Evolutionary conservation across 176 grass and related monocot species (phyloP).

Genomic region (Microstegium vimineum): DNA sequence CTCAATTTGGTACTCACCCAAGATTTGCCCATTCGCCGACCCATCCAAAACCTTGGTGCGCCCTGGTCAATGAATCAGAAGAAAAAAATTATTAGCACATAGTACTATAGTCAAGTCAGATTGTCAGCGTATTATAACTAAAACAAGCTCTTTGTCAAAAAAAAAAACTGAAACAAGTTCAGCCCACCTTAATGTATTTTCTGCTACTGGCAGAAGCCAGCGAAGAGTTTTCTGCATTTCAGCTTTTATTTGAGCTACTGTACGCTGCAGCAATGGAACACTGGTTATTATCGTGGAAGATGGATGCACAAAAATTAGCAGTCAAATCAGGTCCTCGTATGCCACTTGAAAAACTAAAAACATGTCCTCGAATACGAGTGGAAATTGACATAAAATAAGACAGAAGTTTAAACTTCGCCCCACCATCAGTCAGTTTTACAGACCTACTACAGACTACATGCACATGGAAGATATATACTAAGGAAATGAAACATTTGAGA

Average conservation of each 20-base stretch:
- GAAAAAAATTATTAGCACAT: background rate
- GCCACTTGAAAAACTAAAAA: background rate
- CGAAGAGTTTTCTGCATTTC: conserved; percentile 91
- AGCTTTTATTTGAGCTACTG: conserved; percentile 75
- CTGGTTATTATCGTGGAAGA: background rate
- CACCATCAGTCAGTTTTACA: background rate
- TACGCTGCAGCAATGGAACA: conserved; percentile 40
- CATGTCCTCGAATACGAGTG: background rate
- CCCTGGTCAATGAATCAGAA: conserved; percentile 47
- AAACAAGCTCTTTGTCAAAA: too few species aligned
- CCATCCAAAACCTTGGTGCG: conserved; percentile 98
- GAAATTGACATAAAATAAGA: background rate
- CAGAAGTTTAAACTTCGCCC: too few species aligned
- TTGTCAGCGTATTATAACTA: conserved; percentile 1
- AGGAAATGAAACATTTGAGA: background rate
- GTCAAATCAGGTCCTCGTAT: background rate
- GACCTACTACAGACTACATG: background rate
- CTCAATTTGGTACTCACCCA: conserved; percentile 55
- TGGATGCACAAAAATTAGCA: background rate
- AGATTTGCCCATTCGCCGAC: conserved; percentile 96
- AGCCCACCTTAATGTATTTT: conserved; percentile 80
- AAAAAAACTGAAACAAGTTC: too few species aligned
- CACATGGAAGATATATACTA: background rate
- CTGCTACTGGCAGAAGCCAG: conserved; percentile 80
- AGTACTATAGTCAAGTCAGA: background rate